Evolutionary conservation across 208 protist species (phyloP), one percentile per base, ranked within the genome.

Genomic region (Leishmania tarentolae): DNA sequence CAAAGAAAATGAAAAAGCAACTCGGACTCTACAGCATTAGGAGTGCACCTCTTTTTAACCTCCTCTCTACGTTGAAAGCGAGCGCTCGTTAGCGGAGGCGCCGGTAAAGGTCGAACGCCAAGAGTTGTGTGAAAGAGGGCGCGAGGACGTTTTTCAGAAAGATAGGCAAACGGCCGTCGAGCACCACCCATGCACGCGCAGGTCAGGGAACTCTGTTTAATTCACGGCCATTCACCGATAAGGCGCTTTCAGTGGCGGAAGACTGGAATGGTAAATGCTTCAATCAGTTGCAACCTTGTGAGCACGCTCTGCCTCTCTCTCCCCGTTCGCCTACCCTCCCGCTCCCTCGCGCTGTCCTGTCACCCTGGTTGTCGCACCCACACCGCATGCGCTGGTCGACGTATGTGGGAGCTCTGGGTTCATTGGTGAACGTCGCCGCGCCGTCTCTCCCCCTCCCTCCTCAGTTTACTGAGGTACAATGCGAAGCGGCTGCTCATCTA

Each of bases 401-500:
- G 40, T 17, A 40, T 46, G 66, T 24, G 50, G 50, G 15, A 47
- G 40, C 66, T 71, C 17, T 42, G 40, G 31, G 35, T n/a, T 37
- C 40, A n/a, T 19, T 47, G 1, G 46, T 73, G 69, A 50, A 35
- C 8, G 69, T 24, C 3, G 24, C 44, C 28, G 46, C 28, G 69
- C 69, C 9, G 17, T 72, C 65, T 72, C 65, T 56, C 42, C 71
- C 24, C 21, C 72, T 40, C 46, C 35, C n/a, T 61, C 28, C 44
- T 31, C 15, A 21, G 15, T 0, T 63, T 53, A 72, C 44, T 77
- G 73, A 15, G 70, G 88, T 31, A 76, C 81, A 17, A 89, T 75
- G 61, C 80, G 74, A 37, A 91, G 86, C 0, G 88, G 80, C 6
- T 86, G 78, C 71, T 86, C 72, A 47, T 91, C 88, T 40, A 91